Base-by-base conservation (phyloP, 2,329 filamentous ascomycete genomes). In the Pestalotiopsis sp. region DNA sequence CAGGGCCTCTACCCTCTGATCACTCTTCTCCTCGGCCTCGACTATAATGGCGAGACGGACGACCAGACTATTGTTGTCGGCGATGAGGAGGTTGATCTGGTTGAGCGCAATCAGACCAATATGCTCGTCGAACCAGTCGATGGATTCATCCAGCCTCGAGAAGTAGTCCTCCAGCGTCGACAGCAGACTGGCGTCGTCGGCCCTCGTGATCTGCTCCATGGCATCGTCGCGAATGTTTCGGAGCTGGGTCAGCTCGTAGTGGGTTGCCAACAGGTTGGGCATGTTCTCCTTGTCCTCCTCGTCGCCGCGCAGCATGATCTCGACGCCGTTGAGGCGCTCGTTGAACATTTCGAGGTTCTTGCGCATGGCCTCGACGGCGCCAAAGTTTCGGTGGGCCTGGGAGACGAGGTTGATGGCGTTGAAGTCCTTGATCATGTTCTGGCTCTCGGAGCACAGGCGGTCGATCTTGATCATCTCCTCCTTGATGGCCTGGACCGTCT, bases 381-480 rank as follows among this genome's bases (percentile, higher is more conserved):
- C 93, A 78, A 99, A 99, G 83, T 99, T 98, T 72, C 95, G 90
- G 82, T 99, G 96, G 73, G 97, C 96, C 81, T 97, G 93, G 67
- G 95, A 95, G 67, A 97, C 93, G 70, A 93, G 84, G 80, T 97
- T 96, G 85, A 97, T 96, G 78, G 94, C 93, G 45, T 92, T 92
- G 81, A 99, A 98, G 84, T 99, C 96, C 77, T 93, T 91, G 77
- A 99, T 97, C 90, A 98, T 98, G 79, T 93, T 94, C 84, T 98
- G 95, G 67, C 95, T 95, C 82, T 99, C 97, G 72, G 95, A 94
- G 83, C 96, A 99, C 72, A 99, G 89, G 83, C 93, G 94, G 84
- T 99, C 96, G 76, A 99, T 98, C 83, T 95, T 97, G 86, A 97
- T 94, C 90, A 99, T 96, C 84, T 99, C 96, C 73, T 98, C 95